Conservation (phyloP, 148 eudicot species). For the Amaranthus palmeri region DNA sequence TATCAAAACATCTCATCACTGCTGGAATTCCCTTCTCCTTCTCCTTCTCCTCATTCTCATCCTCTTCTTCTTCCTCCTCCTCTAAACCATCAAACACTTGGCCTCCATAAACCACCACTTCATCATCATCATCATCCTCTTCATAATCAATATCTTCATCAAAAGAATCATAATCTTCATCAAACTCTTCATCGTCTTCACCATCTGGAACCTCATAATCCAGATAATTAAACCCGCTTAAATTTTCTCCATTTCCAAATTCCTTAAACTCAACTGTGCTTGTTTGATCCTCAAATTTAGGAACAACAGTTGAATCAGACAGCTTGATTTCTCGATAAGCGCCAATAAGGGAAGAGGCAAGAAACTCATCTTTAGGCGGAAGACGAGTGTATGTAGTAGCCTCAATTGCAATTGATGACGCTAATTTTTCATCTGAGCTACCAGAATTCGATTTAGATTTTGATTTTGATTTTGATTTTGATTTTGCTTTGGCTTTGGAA, state of each 20-base stretch:
- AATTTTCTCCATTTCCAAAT: constrained; percentile 11
- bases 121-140: constrained; percentile 26
- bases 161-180: constrained; percentile 9
- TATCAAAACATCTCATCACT: constrained; percentile 93
- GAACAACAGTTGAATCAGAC: constrained; percentile 27
- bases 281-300: neutral
- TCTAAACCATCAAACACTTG: constrained; percentile 20
- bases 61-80: constrained; percentile 33
- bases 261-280: neutral
- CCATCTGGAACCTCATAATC: constrained; percentile 29
- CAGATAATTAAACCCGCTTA: constrained; percentile 19
- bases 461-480: constrained; percentile 1
- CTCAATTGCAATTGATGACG: constrained; percentile 44
- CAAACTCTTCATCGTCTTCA: constrained; percentile 17
- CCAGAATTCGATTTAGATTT: neutral
- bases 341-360: constrained; percentile 15
- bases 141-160: constrained; percentile 15
- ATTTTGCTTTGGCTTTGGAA: constrained; percentile 16
- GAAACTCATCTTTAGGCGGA: constrained; percentile 46
- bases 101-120: constrained; percentile 22
- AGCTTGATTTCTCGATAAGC: constrained; percentile 34
- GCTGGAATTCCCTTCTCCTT: constrained; percentile 98
- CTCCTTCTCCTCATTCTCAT: constrained; percentile 62
- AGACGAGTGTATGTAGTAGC: constrained; percentile 88
- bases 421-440: constrained; percentile 11